Conservation (phyloP, 2,329 filamentous ascomycete species). For the Cercospora sp. region DNA sequence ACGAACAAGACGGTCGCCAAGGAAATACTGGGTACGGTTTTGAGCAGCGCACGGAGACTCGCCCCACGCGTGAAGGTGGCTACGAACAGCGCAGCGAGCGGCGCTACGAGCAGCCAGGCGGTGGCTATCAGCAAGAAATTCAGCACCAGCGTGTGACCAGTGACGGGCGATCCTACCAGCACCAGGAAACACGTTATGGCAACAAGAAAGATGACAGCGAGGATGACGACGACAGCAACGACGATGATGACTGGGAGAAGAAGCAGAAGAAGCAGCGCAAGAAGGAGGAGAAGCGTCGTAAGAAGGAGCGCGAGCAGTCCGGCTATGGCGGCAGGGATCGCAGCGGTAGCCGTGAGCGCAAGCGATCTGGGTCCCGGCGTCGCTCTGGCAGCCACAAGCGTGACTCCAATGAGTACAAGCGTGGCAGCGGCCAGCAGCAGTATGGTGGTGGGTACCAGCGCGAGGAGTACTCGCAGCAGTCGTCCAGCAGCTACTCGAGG, state of each 20-base stretch:
- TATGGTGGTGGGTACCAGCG: constrained; percentile 22
- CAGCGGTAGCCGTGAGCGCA: constrained; percentile 25
- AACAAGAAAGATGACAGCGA: constrained; percentile 39
- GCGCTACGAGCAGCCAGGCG: constrained; percentile 49
- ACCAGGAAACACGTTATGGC: constrained; percentile 31
- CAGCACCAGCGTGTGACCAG: constrained; percentile 34
- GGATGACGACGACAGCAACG: constrained; percentile 37
- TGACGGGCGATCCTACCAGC: constrained; percentile 33
- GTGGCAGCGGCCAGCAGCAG: constrained; percentile 13
- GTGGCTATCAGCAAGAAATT: constrained; percentile 45
- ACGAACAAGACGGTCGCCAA: constrained; percentile 54
- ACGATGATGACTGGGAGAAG: constrained; percentile 44
- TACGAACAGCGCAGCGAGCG: constrained; percentile 62
- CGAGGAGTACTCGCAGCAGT: constrained; percentile 23
- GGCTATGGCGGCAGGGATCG: constrained; percentile 25
- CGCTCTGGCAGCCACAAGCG: constrained; percentile 16
- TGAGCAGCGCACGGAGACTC: constrained; percentile 59
- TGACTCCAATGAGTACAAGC: constrained; percentile 25
- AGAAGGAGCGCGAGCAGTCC: constrained; percentile 32
- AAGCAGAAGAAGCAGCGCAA: constrained; percentile 46
- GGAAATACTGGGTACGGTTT: constrained; percentile 55
- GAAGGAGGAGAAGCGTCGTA: constrained; percentile 40
- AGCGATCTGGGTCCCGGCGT: constrained; percentile 23
- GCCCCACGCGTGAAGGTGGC: constrained; percentile 54
- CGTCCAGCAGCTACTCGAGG: constrained; percentile 26